phyloP scores from a whole-genome alignment of 257 asterid species.

The Euphrasia confusa region DNA sequence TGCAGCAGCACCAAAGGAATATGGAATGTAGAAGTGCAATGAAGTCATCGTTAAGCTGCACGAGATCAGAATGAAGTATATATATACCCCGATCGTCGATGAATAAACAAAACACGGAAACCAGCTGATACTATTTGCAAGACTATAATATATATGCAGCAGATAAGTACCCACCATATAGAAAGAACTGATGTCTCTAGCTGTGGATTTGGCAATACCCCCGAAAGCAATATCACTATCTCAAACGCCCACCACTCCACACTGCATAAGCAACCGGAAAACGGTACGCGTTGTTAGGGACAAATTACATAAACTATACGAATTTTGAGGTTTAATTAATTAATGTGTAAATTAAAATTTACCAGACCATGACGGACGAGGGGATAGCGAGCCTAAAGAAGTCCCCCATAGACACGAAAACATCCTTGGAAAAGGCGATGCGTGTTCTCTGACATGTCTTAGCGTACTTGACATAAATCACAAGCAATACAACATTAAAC shows the following conservation, averaged over 20 bases:
- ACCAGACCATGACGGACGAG: constrained; percentile 45
- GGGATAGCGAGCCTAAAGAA: constrained; percentile 39
- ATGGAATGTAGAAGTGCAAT: constrained; percentile 44
- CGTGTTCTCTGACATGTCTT: constrained; percentile 29
- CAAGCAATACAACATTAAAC: constrained; percentile 38
- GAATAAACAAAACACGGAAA: not conserved
- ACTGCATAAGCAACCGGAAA: constrained; percentile 30
- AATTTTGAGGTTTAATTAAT: not conserved
- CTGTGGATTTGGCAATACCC: constrained; percentile 66
- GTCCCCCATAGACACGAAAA: constrained; percentile 23
- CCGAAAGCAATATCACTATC: constrained; percentile 59
- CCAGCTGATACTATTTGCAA: not conserved
- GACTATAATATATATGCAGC: too few species aligned
- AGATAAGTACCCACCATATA: constrained; percentile 62
- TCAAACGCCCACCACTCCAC: constrained; percentile 85
- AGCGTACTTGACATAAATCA: constrained; percentile 33
- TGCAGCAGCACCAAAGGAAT: constrained; percentile 56
- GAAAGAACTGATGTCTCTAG: constrained; percentile 65
- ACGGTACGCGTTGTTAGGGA: not conserved
- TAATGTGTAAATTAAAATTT: too few species aligned
- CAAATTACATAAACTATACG: not conserved
- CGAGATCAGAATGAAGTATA: not conserved
- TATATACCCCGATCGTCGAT: not conserved
- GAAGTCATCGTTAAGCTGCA: constrained; percentile 41
- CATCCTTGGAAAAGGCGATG: constrained; percentile 30